phyloP scores from a whole-genome alignment of 805 yeast species.

The Lipomyces sp. region DNA sequence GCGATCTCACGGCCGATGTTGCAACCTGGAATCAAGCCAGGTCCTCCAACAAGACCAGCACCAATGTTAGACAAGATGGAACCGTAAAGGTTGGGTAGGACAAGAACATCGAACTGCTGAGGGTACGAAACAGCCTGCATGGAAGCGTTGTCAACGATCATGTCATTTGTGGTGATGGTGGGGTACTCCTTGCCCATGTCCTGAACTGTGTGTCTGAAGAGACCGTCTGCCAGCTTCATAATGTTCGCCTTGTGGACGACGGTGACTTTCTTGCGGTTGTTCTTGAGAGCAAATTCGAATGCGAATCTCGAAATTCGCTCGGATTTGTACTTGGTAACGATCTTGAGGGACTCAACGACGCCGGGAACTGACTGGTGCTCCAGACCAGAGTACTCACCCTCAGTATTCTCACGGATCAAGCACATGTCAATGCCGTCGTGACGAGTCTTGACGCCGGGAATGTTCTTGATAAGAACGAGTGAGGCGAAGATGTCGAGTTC shows the following conservation, averaged over 20 bases:
- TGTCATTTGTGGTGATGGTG: conserved; percentile 79
- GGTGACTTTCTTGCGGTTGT: conserved; percentile 89
- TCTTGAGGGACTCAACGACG: conserved; percentile 91
- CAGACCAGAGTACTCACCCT: conserved; percentile 98
- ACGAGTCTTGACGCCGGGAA: conserved; percentile 92
- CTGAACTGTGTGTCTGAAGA: conserved; percentile 91
- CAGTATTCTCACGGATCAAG: conserved; percentile 97
- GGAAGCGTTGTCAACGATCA: conserved; percentile 98
- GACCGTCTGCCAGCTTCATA: conserved; percentile 98
- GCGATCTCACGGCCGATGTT: conserved; percentile 97
- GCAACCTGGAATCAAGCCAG: conserved; percentile 98
- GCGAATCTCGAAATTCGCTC: conserved; percentile 98
- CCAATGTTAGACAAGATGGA: conserved; percentile 96
- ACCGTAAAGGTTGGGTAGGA: conserved; percentile 98
- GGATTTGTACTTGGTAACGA: conserved; percentile 90
- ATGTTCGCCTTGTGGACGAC: conserved; percentile 99
- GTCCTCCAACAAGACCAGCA: conserved; percentile 96
- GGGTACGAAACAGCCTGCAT: conserved; percentile 99
- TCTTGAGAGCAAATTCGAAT: conserved; percentile 89
- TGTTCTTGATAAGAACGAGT: conserved; percentile 87
- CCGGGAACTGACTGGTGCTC: conserved; percentile 98
- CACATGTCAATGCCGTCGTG: conserved; percentile 89
- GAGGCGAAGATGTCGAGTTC: conserved; percentile 95
- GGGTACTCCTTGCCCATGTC: conserved; percentile 85
- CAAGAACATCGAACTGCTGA: conserved; percentile 97